Evolutionary conservation across 2,329 filamentous ascomycete genomes (phyloP), one percentile per base, ranked within the genome.

Genomic region (Dothideomycetes sp.): DNA sequence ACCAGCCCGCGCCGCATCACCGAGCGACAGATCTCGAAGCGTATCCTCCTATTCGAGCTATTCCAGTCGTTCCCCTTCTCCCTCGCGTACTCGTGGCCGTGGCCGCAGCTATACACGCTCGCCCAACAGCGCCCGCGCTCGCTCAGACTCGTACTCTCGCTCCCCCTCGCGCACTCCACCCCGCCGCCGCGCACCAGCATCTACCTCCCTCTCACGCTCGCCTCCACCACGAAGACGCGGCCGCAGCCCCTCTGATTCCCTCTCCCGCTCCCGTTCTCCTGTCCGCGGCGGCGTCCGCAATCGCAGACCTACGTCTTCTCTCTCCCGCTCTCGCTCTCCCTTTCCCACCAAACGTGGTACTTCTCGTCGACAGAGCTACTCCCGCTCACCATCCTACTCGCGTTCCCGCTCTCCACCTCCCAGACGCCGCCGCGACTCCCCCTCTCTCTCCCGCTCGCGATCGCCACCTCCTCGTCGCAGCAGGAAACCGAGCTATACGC

Each of bases 1-100:
- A 1, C 69, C 76, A 16, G 53, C 53, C 7, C 48, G 48, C 24
- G 53, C 52, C 29, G 66, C 68, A 24, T 61, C 63, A 19, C 70
- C 77, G 36, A 80, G 79, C 0, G 78, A 81, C 45, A 79, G 79
- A 0, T 81, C 84, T 34, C 66, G 66, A 40, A 72, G 68, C 47
- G 76, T 79, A 8, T 86, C 81, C 7, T 86, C 81, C 61, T 89
- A 87, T 55, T 86, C 81, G 0, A 86, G 81, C 61, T 89, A 87
- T 55, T 86, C 80, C 0, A 55, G 52, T 18, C 53, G 55, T 3
- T 59, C 58, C 7, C 47, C 51, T 18, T 55, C 53, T 4, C 34
- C 47, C 12, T 52, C 55, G 12, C 50, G 40, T 42, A 44, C 46
- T 11, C 47, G 44, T 14, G 39, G 48, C 5, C 46, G 48, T 30